Evolutionary conservation across 2,329 filamentous ascomycete genomes (phyloP), one percentile per base, ranked within the genome.

Genomic region (Trichoderma harzianum): DNA sequence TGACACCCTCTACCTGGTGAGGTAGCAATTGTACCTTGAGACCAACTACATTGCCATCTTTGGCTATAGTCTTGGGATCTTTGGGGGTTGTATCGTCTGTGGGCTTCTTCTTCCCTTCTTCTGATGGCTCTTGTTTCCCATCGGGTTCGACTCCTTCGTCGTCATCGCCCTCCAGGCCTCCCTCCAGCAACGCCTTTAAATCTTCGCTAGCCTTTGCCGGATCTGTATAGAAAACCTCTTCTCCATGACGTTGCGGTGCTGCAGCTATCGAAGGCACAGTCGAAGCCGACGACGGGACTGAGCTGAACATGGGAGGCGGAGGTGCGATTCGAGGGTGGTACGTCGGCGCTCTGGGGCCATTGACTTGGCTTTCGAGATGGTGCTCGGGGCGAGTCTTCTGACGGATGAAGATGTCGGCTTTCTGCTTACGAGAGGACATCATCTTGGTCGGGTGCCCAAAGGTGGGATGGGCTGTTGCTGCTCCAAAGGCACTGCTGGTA

Each of bases 1-100:
- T 89, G 1, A 98, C 92, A 76, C 96, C 96, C 70, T 97, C 93
- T 16, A 98, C 90, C 81, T 99, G 96, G 82, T 99, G 96, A 5
- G 95, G 95, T 0, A 99, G 86, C 3, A 99, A 86, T 77, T 92
- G 95, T 73, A 98, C 93, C 70, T 91, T 92, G 73, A 99, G 87
- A 1, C 95, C 96, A 69, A 94, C 91, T 0, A 98, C 73, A 0
- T 80, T 82, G 2, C 87, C 86, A 60, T 88, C 87, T 16, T 87
- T 84, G 68, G 67, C 80, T 75, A 72, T 79, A 72, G 71, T 79
- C 63, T 79, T 72, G 5, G 74, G 75, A 8, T 81, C 71, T 24
- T 71, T 14, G 26, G 73, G n/a, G 43, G 71, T 76, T 1, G 76
- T 75, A 11, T 69, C 30, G 21, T 64, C 57, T 24, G 77, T 77